Conservation (phyloP, 768 basidiomycete species). For the Trametes meyenii region DNA sequence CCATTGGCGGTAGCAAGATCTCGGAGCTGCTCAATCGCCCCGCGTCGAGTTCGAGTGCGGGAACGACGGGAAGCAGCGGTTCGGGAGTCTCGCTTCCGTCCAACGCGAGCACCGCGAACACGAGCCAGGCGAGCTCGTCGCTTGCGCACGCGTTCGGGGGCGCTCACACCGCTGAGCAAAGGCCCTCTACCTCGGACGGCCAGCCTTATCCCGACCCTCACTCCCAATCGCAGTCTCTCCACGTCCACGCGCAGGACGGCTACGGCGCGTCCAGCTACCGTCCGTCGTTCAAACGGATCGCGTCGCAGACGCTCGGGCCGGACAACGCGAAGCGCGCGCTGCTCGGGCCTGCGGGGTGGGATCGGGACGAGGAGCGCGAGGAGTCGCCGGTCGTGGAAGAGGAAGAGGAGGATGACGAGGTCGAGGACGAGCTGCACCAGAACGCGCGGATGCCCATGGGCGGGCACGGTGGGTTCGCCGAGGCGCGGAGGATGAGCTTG, state of each 20-base stretch:
- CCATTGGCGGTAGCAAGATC: constrained; percentile 20
- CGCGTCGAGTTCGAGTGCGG: constrained; percentile 39
- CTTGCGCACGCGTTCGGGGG: constrained; percentile 27
- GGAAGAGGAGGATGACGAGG: constrained; percentile 1
- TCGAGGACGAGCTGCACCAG: background rate
- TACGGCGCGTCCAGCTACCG: constrained; percentile 34
- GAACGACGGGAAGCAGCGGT: constrained; percentile 10
- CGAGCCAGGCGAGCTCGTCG: constrained; percentile 26
- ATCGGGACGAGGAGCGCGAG: constrained; percentile 33
- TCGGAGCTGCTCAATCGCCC: constrained; percentile 35
- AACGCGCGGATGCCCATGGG: background rate
- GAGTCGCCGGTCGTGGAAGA: constrained; percentile 12
- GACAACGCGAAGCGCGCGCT: constrained; percentile 55
- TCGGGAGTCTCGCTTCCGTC: constrained; percentile 14
- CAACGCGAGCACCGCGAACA: constrained; percentile 40
- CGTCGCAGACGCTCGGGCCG: constrained; percentile 74
- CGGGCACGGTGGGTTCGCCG: background rate
- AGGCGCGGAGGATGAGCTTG: constrained; percentile 12
- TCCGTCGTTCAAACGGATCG: constrained; percentile 73
- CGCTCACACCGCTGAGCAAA: background rate
- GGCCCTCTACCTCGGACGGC: constrained; percentile 6
- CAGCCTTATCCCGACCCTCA: constrained; percentile 4
- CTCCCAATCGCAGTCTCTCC: background rate
- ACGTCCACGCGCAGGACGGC: background rate
- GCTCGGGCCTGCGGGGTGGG: constrained; percentile 40